Evolutionary conservation across 495 filamentous ascomycete genomes (phyloP), one percentile per base, ranked within the genome.

Genomic region (Podospora pseudocomata): DNA sequence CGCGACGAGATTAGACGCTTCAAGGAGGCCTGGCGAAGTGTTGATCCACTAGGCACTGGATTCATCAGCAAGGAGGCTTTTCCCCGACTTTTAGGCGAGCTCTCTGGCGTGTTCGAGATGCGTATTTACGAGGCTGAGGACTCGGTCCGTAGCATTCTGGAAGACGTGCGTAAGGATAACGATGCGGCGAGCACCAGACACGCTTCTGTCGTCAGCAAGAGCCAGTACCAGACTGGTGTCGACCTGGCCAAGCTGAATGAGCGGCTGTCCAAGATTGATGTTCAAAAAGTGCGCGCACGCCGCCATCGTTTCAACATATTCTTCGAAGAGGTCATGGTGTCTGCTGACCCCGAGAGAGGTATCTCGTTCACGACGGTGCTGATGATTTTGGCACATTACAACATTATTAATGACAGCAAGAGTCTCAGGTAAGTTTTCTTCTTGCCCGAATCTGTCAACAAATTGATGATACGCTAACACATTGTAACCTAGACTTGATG

Each of bases 351-450:
- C 0, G 89, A 91, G 65, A 87, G 89, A 60, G 95, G 95, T 27
- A 93, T 99, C 63, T 90, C 91, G 5, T 99, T 99, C 79, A 96
- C 92, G 20, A 87, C 90, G 5, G 90, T 96, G n/a, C 81, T 99
- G 60, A 94, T 99, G 92, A 96, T 96, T 66, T 84, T 99, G 19
- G 94, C 96, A 18, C 96, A 99, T 79, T 95, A 98, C 84, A 99
- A 99, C 69, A 92, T 99, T 74, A 99, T 99, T 75, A 96, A 88
- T 69, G 95, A 99, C 82, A 97, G 88, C 82, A 97, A 97, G 83
- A 95, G 92, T 79, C 79, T 99, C 71, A 87, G 88, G 89, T 90
- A 85, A 73, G 79, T 69, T 26, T 9, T 11, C 13, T 65, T 18
- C 55, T 20, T 58, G 13, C 49, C 30, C 19, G 13, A 15, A 2